A percentile compares a stretch with the other conserved stretches of the same genome.
These are phyloP conservation scores for Aciculosporium take DNA, from an alignment of 2,329 filamentous ascomycete species.

Conservation along the genomic window DNA sequence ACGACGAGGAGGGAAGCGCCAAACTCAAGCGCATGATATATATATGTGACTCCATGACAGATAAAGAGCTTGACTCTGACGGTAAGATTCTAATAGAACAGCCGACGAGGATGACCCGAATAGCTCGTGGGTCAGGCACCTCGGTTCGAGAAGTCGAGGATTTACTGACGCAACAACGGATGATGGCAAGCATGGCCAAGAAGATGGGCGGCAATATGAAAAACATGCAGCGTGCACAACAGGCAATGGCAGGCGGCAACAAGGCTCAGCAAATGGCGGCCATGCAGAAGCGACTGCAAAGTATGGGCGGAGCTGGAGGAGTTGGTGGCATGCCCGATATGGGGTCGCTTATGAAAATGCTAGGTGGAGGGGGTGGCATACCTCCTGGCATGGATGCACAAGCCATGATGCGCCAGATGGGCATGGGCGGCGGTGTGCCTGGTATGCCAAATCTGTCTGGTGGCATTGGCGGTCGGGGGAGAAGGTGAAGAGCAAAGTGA, in stretches of 20 bases:
- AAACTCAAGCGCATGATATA: constrained; percentile 98
- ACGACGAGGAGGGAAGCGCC: constrained; percentile 86
- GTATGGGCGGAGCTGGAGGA: constrained; percentile 66
- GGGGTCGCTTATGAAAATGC: constrained; percentile 81
- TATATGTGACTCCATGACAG: constrained; percentile 96
- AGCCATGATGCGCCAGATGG: constrained; percentile 64
- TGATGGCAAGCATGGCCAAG: constrained; percentile 99
- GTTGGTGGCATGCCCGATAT: constrained; percentile 66
- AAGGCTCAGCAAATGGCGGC: constrained; percentile 88
- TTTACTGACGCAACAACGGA: constrained; percentile 88
- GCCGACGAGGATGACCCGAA: constrained; percentile 80
- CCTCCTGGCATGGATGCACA: constrained; percentile 63
- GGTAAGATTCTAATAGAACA: constrained; percentile 90
- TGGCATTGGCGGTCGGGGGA: constrained; percentile 18
- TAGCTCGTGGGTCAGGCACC: constrained; percentile 81
- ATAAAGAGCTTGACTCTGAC: constrained; percentile 87
- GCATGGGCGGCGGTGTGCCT: constrained; percentile 30
- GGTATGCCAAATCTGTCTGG: constrained; percentile 10
- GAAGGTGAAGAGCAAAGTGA: constrained; percentile 9
- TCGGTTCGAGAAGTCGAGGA: constrained; percentile 84
- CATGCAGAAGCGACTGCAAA: constrained; percentile 90
- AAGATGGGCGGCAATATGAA: constrained; percentile 97
- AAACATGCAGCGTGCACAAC: constrained; percentile 89
- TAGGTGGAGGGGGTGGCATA: constrained; percentile 51
- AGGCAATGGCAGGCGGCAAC: constrained; percentile 79